Evolutionary conservation across 2,329 filamentous ascomycete genomes (phyloP).

Genomic region (Arthrobotrys conoides): DNA sequence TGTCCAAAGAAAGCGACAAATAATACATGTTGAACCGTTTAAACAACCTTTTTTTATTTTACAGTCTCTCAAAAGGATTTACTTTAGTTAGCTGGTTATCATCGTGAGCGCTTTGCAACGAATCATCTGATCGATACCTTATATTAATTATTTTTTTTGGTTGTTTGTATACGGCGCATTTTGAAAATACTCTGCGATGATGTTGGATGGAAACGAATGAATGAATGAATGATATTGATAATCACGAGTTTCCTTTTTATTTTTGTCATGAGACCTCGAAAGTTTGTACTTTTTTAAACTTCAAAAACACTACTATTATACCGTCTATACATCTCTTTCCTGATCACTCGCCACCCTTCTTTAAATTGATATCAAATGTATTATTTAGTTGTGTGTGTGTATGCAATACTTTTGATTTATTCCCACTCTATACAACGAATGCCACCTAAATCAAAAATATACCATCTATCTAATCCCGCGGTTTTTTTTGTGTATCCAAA

Average conservation of each 20-base stretch:
- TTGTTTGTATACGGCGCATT: neutral
- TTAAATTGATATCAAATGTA: neutral
- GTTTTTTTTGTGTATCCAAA: slow-evolving; percentile 1
- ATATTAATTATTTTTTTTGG: slow-evolving; percentile 1
- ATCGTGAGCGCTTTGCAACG: neutral
- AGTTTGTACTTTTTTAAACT: slow-evolving; percentile 17
- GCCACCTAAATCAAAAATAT: slow-evolving; percentile 8
- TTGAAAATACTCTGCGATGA: neutral
- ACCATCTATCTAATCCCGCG: slow-evolving; percentile 19
- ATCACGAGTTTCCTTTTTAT: slow-evolving; percentile 47
- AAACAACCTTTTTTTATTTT: neutral
- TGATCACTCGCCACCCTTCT: neutral
- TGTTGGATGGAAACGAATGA: neutral
- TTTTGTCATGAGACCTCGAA: slow-evolving; percentile 43
- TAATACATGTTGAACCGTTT: too few species aligned
- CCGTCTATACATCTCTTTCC: neutral
- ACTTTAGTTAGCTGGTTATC: neutral
- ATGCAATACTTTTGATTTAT: slow-evolving; percentile 27
- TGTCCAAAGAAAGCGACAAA: neutral
- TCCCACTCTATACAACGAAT: slow-evolving; percentile 48
- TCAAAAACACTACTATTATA: too few species aligned
- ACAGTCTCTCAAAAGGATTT: neutral
- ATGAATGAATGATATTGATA: too few species aligned
- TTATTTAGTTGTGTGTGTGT: neutral
- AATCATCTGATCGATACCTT: slow-evolving; percentile 46